Base-by-base conservation (phyloP, 345 rosid species). In the Pseudoturritis turrita region DNA sequence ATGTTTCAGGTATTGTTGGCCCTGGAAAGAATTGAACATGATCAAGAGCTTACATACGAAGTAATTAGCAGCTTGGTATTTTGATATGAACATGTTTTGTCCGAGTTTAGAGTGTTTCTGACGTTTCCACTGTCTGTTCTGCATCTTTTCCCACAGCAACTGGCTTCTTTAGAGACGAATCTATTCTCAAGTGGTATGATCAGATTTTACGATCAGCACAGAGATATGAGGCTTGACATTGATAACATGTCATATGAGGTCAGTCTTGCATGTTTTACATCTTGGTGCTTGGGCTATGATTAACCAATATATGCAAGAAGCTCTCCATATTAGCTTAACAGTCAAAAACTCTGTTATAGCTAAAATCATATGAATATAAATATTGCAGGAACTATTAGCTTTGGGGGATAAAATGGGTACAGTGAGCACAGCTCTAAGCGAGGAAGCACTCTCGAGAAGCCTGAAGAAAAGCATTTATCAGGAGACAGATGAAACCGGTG, bases 161-260 rank as follows among this genome's bases (percentile, higher is more conserved):
- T 89, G 57, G 84, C 93, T 74, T 82, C 86, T 77, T 77, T 89
- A 72, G 99, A 88, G 81, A 82, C 91, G 79, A 84, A 82, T 77
- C 73, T 95, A 56, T 84, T 87, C 65, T 84, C 88, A 23, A 81
- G 80, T 63, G 92, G 89, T 68, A 77, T 85, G 72, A 10, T 54
- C 39, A 84, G 82, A 75, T 79, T 89, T 69, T 81, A 86, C 62
- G 99, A 95, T 62, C 99, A 82, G 72, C 96, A 95, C 57, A 86
- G 96, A 74, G 97, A 87, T 22, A 86, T 95, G 99, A 91, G 99
- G 80, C 86, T 91, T 70, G 98, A 95, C 81, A 91, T 95, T 64
- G 99, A 95, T 75, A 73, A 87, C 79, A 91, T 91, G 99, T 89
- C 99, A 55, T 95, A 95, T 53, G 98, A 95, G 99, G 99, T 88